Conservation (phyloP, 345 rosid species). For the Aurinia saxatilis region DNA sequence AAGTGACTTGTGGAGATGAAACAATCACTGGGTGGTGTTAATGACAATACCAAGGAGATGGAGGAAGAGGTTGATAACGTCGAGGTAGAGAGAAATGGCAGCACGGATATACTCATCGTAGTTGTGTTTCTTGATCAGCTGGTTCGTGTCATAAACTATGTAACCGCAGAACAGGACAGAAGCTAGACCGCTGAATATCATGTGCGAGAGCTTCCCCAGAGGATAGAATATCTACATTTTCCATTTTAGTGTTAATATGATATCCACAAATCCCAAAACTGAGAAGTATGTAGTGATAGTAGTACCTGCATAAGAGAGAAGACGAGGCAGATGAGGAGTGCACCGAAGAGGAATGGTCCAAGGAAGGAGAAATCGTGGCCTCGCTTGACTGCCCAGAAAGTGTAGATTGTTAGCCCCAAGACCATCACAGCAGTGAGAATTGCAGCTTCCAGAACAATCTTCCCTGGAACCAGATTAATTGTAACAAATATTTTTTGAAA, state of each 20-base stretch:
- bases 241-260: too few species aligned
- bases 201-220: conserved; percentile 35
- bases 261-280: too few species aligned
- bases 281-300: too few species aligned
- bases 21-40: neutral
- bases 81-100: conserved; percentile 49
- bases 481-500: too few species aligned
- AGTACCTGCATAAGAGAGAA: conserved; percentile 47
- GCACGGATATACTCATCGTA: conserved; percentile 60
- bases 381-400: conserved; percentile 66
- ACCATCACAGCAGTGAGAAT: conserved; percentile 49
- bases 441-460: conserved; percentile 48
- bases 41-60: conserved; percentile 25
- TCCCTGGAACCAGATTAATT: conserved; percentile 34
- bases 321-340: conserved; percentile 36
- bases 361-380: conserved; percentile 62
- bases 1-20: neutral
- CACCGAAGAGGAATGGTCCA: conserved; percentile 57
- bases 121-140: conserved; percentile 41
- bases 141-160: conserved; percentile 46
- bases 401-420: conserved; percentile 52
- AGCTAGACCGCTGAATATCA: conserved; percentile 41
- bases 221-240: conserved; percentile 32
- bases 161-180: conserved; percentile 46
- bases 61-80: conserved; percentile 55